These are phyloP conservation scores for Rhodotorula sphaerocarpa DNA, from an alignment of 768 basidiomycete genomes.

Conservation along the genomic window DNA sequence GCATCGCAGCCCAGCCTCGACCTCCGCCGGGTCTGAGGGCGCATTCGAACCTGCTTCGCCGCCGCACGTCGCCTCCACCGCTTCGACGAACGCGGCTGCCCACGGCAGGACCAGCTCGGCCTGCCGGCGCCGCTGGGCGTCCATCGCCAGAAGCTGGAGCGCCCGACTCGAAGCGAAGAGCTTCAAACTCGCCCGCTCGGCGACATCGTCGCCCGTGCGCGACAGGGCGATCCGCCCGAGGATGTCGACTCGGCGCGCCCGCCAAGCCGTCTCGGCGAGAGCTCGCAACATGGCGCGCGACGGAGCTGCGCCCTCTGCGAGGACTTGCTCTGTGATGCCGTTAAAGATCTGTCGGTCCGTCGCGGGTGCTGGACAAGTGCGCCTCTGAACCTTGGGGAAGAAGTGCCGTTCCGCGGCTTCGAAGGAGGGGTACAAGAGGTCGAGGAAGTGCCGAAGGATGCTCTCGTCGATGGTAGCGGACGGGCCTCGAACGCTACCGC, in stretches of 20 bases:
- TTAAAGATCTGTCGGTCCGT: constrained; percentile 7
- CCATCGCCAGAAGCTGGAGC: neutral
- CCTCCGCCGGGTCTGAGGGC: neutral
- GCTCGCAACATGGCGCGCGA: neutral
- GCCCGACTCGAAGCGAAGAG: neutral
- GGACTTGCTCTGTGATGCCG: neutral
- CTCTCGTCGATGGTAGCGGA: neutral
- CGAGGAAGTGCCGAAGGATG: constrained; percentile 3
- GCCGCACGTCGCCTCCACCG: neutral
- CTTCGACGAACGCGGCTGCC: neutral
- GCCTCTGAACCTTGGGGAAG: neutral
- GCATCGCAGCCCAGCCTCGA: neutral
- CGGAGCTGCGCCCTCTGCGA: neutral
- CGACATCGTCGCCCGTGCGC: neutral
- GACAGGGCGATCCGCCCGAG: neutral
- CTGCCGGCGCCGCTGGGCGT: neutral
- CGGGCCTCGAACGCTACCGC: neutral
- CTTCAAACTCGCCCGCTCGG: neutral
- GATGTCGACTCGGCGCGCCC: constrained; percentile 13
- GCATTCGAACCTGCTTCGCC: neutral
- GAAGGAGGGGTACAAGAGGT: neutral
- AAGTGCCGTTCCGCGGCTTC: neutral
- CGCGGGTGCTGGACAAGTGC: neutral
- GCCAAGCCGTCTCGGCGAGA: neutral
- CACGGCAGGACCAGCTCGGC: neutral